Percentiles rank a stretch among this genome's conserved stretches.
Conservation (phyloP, 176 grass and related monocot genomes). For the Rhynchospora pubera region DNA sequence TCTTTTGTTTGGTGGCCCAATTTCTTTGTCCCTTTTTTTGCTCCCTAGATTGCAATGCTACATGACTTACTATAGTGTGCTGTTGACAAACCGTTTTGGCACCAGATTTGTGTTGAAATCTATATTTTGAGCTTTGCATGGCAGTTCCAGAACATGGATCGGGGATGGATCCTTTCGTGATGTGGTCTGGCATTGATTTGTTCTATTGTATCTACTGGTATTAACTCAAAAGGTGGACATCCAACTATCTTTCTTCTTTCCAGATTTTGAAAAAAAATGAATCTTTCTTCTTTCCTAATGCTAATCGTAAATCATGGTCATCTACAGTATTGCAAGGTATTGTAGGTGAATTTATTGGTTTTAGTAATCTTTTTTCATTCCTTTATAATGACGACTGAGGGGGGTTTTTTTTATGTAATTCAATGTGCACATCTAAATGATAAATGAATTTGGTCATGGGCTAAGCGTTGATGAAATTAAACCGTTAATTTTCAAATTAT, state of each 20-base stretch:
- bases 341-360: too few species aligned
- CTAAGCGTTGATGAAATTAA: too few species aligned
- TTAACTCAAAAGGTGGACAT: neutral
- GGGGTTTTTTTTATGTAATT: too few species aligned
- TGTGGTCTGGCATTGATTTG: neutral
- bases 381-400: too few species aligned
- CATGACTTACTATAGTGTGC: neutral
- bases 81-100: neutral
- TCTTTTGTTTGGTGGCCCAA: neutral
- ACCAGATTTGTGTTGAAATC: neutral
- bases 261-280: too few species aligned
- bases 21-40: neutral
- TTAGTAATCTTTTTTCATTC: too few species aligned
- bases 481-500: too few species aligned
- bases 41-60: neutral
- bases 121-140: neutral
- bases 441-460: too few species aligned
- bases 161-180: neutral
- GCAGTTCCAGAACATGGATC: neutral
- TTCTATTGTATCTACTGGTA: neutral
- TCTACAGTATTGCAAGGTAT: too few species aligned
- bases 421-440: too few species aligned
- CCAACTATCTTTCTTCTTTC: neutral
- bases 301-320: too few species aligned
- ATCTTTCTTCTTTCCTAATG: too few species aligned